Base-by-base conservation (phyloP, 257 asterid species). In the Nicotiana undulata region DNA sequence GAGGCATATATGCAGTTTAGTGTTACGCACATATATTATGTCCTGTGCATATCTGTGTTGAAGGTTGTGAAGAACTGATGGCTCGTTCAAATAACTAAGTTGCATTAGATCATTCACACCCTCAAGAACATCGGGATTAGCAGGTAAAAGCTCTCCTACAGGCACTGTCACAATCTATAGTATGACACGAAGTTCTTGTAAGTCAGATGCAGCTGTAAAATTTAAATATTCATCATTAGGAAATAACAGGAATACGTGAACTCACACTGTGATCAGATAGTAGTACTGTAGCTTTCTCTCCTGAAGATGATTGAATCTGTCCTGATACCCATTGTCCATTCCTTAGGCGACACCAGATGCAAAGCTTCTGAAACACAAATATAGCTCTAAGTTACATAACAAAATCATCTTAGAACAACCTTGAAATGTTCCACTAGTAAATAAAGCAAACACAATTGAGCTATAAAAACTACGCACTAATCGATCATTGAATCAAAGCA, bases 61-160 rank as follows among this genome's bases (percentile, higher is more conserved):
- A 85, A 96, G 88, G 85, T 91, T 96, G 90, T 96, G 92, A 84
- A 96, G 92, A 87, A 96, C 91, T 67, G 99, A 96, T 81, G 98
- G 98, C 89, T 92, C 98, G 8, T 96, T 96, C 87, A 94, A 84
- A 90, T 90, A 91, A 87, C 94, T 89, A 77, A 96, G 98, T 51
- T 94, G 95, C 82, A 87, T 85, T 85, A 96, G 98, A 90, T 96
- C 95, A 84, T 94, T 97, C 55, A 94, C 98, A 32, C 92, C 97
- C 84, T 90, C 93, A 22, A 96, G 97, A 88, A 91, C 90, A 77
- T 87, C 92, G 0, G 99, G 98, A 90, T 96, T 96, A 83, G 98
- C 97, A 72, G 98, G 98, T 81, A 90, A 82, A 82, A 96, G 89
- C 51, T 92, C 97, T 68, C 79, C 82, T 46, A 83, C 83, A 58